Base-by-base conservation (phyloP, 768 basidiomycete genomes). In the Rhizopogon vinicolor region DNA sequence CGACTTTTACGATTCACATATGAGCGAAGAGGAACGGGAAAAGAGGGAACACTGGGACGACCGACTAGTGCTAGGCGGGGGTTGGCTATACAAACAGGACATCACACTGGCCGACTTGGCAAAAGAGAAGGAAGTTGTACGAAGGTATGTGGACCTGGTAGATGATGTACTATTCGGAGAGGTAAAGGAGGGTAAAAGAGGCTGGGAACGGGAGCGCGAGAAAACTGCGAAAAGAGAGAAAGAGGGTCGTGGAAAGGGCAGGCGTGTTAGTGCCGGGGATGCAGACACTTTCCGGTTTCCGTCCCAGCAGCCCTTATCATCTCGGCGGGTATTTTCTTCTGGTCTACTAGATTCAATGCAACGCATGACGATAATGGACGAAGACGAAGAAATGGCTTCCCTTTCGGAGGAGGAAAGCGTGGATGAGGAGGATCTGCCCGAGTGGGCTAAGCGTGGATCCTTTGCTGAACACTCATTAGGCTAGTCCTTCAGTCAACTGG, bases 11-110 rank as follows among this genome's bases (percentile, higher is more conserved):
- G 67, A 74, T 4, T 75, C 74, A 18, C 75, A 74, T 33, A 70
- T 78, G 43, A 77, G 75, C 58, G 79, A 80, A 57, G 75, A 75
- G 51, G 75, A 77, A 46, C 66, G 64, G 48, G 80, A 83, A 62
- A 86, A 85, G 67, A 77, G 79, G 41, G 87, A 89, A 58, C 73
- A 77, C 16, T 93, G 91, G 91, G 91, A 93, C 62, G 87, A 92
- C 64, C 76, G 84, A 37, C 78, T 93, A 10, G 85, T 91, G 0
- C 75, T 93, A 12, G 87, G 88, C 25, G 85, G 86, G 29, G 91
- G 91, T 5, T 93, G 91, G 89, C 64, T 93, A 52, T 93, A 93
- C 65, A 77, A 72, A 54, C 86, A 85, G 63, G 85, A 89, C 61
- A 63, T 91, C 53, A 69, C 62, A 14, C 69, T 86, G 33, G 70